Percentiles rank a stretch among this genome's conserved stretches.
These are phyloP conservation scores for Xylaria arbuscula DNA, from an alignment of 2,329 filamentous ascomycete species.

Conservation along the genomic window DNA sequence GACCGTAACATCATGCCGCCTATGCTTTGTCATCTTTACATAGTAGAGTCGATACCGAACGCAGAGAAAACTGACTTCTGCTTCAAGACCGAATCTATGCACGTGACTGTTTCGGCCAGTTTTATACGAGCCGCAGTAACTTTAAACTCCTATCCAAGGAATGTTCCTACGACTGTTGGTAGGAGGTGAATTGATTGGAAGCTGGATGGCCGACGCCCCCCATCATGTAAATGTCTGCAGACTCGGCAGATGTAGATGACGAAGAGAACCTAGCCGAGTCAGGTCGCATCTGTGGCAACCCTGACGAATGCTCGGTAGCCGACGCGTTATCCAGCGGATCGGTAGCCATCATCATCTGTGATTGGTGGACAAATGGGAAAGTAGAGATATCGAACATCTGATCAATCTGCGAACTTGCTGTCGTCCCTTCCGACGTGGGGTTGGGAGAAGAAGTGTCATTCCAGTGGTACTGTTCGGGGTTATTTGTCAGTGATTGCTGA, in stretches of 20 bases:
- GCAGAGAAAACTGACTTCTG: not conserved
- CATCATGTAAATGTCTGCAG: slow-evolving; percentile 41
- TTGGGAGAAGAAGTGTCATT: slow-evolving; percentile 30
- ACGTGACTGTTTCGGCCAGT: not conserved
- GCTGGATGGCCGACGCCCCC: slow-evolving; percentile 35
- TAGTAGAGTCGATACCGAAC: slow-evolving; percentile 2
- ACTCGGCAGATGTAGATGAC: slow-evolving; percentile 40
- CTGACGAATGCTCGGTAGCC: slow-evolving; percentile 36
- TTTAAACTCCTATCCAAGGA: slow-evolving; percentile 31
- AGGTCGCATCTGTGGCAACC: slow-evolving; percentile 40
- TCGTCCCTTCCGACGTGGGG: slow-evolving; percentile 35
- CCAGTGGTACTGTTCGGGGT: slow-evolving; percentile 40
- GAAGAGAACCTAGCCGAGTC: slow-evolving; percentile 36
- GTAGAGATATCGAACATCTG: slow-evolving; percentile 34
- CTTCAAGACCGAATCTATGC: not conserved
- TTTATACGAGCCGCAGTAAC: not conserved
- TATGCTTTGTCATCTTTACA: slow-evolving; percentile 8
- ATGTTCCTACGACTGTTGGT: slow-evolving; percentile 44
- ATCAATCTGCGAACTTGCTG: slow-evolving; percentile 31
- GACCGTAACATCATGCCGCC: slow-evolving; percentile 4
- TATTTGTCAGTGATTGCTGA: slow-evolving; percentile 37
- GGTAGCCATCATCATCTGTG: slow-evolving; percentile 22
- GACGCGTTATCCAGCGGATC: not conserved
- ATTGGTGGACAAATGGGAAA: slow-evolving; percentile 40
- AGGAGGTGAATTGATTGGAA: slow-evolving; percentile 41